These are phyloP conservation scores for Entomortierella beljakovae DNA, from an alignment of 192 early-diverging fungal species.

Conservation along the genomic window DNA sequence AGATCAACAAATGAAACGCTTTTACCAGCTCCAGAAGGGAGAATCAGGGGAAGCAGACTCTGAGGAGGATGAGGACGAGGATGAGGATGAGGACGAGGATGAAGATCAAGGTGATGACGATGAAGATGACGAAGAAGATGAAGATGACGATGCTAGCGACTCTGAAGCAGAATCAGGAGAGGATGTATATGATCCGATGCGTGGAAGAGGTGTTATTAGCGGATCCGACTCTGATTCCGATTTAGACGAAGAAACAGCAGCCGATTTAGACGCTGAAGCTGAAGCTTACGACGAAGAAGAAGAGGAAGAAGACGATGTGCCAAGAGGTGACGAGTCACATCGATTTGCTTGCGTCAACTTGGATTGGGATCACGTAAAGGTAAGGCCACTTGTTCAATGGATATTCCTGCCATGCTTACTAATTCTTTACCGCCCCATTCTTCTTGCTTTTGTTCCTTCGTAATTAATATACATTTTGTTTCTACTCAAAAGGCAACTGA, in stretches of 20 bases:
- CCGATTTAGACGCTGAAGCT: conserved; percentile 53
- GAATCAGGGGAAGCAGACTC: conserved; percentile 49
- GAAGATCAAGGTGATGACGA: conserved; percentile 52
- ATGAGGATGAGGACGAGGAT: conserved; percentile 38
- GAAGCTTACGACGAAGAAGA: conserved; percentile 59
- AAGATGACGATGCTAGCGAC: conserved; percentile 40
- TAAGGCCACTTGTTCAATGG: conserved; percentile 9
- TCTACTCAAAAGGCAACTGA: conserved; percentile 68
- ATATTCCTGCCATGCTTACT: not conserved
- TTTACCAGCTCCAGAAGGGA: conserved; percentile 77
- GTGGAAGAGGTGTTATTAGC: conserved; percentile 81
- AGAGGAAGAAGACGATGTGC: conserved; percentile 61
- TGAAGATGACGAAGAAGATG: conserved; percentile 55
- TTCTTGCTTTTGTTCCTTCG: not conserved
- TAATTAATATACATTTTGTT: too few relatives aligned
- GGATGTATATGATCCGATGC: conserved; percentile 73
- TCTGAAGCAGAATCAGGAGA: conserved; percentile 43
- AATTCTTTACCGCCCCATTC: not conserved
- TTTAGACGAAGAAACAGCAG: conserved; percentile 57
- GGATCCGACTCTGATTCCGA: conserved; percentile 65
- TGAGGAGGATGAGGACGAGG: conserved; percentile 34
- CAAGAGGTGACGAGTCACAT: conserved; percentile 69
- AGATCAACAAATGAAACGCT: conserved; percentile 75
- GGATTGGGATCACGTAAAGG: conserved; percentile 96
- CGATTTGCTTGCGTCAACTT: conserved; percentile 92